Percentiles rank a stretch among this genome's conserved stretches.
Conservation (phyloP, 2,329 filamentous ascomycete species). For the Botryosphaeria dothidea region DNA sequence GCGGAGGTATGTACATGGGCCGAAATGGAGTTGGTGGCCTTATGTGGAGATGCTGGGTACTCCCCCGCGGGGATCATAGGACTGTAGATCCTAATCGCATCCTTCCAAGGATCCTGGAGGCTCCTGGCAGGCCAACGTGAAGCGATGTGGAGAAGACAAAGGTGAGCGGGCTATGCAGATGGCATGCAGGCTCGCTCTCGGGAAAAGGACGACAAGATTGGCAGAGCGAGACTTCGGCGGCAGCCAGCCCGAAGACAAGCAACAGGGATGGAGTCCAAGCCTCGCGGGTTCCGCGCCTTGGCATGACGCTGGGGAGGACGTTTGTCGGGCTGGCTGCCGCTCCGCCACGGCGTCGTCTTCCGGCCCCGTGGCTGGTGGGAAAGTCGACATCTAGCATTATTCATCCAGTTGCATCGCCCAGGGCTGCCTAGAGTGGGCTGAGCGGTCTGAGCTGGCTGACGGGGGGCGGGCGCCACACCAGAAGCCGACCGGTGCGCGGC, state of each 20-base stretch:
- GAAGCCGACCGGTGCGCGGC: neutral
- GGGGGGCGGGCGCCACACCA: neutral
- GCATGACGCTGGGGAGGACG: neutral
- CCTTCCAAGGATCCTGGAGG: neutral
- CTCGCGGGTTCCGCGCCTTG: constrained; percentile 9
- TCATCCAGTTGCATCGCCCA: neutral
- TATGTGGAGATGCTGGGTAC: too few species aligned
- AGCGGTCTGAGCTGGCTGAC: neutral
- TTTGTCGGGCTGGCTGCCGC: neutral
- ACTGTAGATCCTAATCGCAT: constrained; percentile 6
- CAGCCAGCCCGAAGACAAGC: neutral
- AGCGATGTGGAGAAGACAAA: neutral
- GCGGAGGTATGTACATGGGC: neutral
- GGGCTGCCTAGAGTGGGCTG: constrained; percentile 4
- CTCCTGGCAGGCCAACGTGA: neutral
- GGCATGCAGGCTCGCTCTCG: constrained; percentile 2
- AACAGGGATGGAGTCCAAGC: neutral
- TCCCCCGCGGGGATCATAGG: neutral
- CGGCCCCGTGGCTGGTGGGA: neutral
- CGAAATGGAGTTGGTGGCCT: neutral
- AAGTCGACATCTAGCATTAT: neutral
- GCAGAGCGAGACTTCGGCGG: neutral
- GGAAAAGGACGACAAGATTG: neutral
- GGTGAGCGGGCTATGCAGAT: neutral
- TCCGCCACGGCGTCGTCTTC: constrained; percentile 1